phyloP scores from a whole-genome alignment of 2,329 filamentous ascomycete genomes.

The Claviceps monticola region DNA sequence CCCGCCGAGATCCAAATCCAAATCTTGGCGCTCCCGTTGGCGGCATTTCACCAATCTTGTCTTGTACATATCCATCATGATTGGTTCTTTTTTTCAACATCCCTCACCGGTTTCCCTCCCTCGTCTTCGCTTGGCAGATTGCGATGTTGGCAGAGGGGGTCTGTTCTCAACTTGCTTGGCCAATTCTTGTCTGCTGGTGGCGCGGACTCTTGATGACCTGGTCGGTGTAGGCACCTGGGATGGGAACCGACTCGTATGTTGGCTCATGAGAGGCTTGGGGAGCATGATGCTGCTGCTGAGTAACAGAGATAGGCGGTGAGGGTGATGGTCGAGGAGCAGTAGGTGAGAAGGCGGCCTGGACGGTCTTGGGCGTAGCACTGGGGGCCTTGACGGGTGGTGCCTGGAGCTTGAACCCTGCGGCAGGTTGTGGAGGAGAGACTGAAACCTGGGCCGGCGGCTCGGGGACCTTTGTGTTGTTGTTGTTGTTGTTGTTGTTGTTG shows the following conservation, averaged over 20 bases:
- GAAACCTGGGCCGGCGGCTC: constrained; percentile 50
- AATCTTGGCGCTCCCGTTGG: too few species aligned
- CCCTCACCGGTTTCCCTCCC: too few species aligned
- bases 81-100: too few species aligned
- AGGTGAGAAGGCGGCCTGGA: constrained; percentile 48
- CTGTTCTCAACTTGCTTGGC: constrained; percentile 14
- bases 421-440: constrained; percentile 20
- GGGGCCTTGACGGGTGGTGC: constrained; percentile 69
- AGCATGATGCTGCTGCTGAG: constrained; percentile 34
- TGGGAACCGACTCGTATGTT: constrained; percentile 74
- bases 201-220: constrained; percentile 39
- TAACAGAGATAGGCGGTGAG: constrained; percentile 7
- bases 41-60: too few species aligned
- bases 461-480: constrained; percentile 28
- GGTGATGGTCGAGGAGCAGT: constrained; percentile 14
- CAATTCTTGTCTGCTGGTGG: constrained; percentile 30
- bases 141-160: too few species aligned
- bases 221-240: constrained; percentile 68
- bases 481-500: constrained; percentile 17
- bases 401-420: constrained; percentile 69
- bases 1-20: too few species aligned
- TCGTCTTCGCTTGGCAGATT: too few species aligned
- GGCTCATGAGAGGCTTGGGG: constrained; percentile 65
- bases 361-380: constrained; percentile 57
- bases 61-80: too few species aligned